Evolutionary conservation across 306 rosid species (phyloP), one percentile per base, ranked within the genome.

Genomic region (Hippophae tibetana): DNA sequence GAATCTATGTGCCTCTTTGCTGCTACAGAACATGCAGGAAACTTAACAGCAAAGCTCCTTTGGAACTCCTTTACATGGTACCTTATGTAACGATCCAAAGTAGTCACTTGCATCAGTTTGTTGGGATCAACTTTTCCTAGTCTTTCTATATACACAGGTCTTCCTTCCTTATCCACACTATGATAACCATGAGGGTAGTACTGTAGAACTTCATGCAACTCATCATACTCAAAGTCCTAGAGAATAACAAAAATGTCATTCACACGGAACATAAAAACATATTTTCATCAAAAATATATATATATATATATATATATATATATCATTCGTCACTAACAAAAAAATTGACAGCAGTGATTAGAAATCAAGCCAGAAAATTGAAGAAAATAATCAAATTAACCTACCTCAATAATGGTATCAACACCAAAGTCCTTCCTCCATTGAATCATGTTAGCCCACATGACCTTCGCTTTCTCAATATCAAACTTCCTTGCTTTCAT

Each of bases 401-500:
- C 68, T 69, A 82, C 95, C 79, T 90, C 97, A 83, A 84, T 72
- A 68, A 90, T 87, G 56, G 79, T 74, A 77, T 90, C 95, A 0
- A 90, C 78, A 27, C 95, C 90, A 65, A 65, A 90, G 5, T 84
- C 94, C 74, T 70, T 81, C 90, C 97, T 82, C 97, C 97, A 90
- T 12, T 84, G 94, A 65, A 87, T 78, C 97, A 90, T 90, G 76
- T 79, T 81, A 52, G 83, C 73, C 97, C 97, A 90, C 97, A 87
- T 90, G 47, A 69, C 78, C 70, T 90, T 90, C 26, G 97, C 87
- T 68, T 79, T 84, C 63, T 90, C 97, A 43, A 79, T 74, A 69
- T 86, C 95, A 70, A 90, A 90, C 78, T 82, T 87, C 79, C 97
- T 87, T n/a, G 97, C 97, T 67, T 69, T 83, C 78, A 87, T 73